phyloP scores from a whole-genome alignment of 139 green algal genomes.

The Tetraselmis striata region DNA sequence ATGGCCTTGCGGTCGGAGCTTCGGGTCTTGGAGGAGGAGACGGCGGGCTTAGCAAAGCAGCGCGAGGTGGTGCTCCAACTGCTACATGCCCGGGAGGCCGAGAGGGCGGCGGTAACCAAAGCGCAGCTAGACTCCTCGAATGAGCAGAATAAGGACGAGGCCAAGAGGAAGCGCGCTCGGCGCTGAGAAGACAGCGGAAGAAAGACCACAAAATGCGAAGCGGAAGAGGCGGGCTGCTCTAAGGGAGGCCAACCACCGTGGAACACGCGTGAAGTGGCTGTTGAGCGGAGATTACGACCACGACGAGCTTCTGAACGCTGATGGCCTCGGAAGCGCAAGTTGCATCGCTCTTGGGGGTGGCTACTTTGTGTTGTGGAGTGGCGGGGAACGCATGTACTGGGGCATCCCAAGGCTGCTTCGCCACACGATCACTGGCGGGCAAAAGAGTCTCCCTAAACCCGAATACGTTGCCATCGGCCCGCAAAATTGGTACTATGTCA shows the following conservation, averaged over 20 bases:
- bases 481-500: not conserved
- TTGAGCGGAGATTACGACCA: not conserved
- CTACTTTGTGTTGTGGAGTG: not conserved
- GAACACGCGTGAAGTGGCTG: not conserved
- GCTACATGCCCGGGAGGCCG: not conserved
- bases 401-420: not conserved
- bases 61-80: not conserved
- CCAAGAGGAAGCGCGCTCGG: not conserved
- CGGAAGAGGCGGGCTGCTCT: not conserved
- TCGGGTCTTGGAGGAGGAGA: not conserved
- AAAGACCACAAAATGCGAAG: too few relatives aligned
- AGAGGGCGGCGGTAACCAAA: not conserved
- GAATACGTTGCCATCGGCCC: not conserved
- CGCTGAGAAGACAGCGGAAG: not conserved
- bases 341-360: not conserved
- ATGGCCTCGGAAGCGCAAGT: not conserved
- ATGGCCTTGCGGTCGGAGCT: not conserved
- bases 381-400: not conserved
- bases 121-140: not conserved
- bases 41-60: not conserved
- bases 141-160: not conserved
- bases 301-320: not conserved
- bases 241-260: not conserved
- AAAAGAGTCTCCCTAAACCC: not conserved
- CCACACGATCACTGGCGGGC: not conserved